A percentile compares a stretch with the other conserved stretches of the same genome.
Evolutionary conservation across 176 grass and related monocot species (phyloP).

Genomic region (Cenchrus purpureus): DNA sequence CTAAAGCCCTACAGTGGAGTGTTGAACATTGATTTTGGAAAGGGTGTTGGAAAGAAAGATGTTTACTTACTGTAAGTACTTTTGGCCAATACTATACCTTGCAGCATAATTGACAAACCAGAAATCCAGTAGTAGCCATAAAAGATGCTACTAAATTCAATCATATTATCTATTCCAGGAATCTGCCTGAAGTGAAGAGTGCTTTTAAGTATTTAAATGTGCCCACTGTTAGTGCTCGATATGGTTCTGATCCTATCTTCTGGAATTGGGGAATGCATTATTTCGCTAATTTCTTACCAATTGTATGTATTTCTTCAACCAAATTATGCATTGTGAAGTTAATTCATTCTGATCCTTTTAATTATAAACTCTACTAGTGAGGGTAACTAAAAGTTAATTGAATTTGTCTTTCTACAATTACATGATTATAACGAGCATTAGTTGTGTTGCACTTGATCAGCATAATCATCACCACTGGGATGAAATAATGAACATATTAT

Average conservation of each 20-base stretch:
- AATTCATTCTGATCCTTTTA: neutral
- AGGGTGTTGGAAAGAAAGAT: conserved; percentile 83
- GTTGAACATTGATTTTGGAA: conserved; percentile 91
- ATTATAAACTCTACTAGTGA: neutral
- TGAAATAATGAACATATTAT: neutral
- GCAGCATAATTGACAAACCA: neutral
- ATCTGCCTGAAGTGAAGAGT: conserved; percentile 94
- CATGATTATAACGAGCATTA: neutral
- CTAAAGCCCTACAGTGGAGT: conserved; percentile 87
- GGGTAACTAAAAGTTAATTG: neutral
- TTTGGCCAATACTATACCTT: neutral
- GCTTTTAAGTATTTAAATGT: conserved; percentile 78
- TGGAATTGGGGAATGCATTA: conserved; percentile 99
- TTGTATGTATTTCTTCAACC: conserved; percentile 53
- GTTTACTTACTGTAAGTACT: conserved; percentile 88
- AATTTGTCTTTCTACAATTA: conserved; percentile 5
- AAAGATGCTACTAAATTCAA: conserved; percentile 21
- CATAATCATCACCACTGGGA: neutral
- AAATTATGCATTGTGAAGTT: conserved; percentile 11
- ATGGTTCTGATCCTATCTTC: conserved; percentile 90
- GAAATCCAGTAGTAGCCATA: neutral
- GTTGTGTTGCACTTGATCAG: neutral
- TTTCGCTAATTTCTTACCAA: conserved; percentile 72
- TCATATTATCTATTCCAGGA: conserved; percentile 60
- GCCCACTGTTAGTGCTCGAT: conserved; percentile 91